These are phyloP conservation scores for Elsinoe arachidis DNA, from an alignment of 2,329 filamentous ascomycete genomes.

Conservation along the genomic window DNA sequence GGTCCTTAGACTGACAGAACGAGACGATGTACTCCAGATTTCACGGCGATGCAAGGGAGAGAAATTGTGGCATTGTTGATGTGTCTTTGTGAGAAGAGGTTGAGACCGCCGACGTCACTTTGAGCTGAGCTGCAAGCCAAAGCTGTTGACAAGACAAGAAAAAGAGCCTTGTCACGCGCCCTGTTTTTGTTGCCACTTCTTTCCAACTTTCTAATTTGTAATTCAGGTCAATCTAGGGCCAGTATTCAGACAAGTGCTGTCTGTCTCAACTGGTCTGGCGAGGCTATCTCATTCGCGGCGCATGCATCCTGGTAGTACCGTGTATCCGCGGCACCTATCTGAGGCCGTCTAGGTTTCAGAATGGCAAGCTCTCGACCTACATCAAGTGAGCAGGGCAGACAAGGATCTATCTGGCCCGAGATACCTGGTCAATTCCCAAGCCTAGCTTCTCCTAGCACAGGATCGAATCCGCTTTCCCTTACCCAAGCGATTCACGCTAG, in stretches of 20 bases:
- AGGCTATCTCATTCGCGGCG: too few species aligned
- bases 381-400: not conserved
- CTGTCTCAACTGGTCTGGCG: too few species aligned
- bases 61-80: not conserved
- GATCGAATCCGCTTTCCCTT: conserved; percentile 39
- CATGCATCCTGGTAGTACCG: not conserved
- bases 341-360: not conserved
- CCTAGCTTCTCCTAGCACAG: not conserved
- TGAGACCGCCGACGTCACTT: not conserved
- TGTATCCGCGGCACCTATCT: not conserved
- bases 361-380: conserved; percentile 15
- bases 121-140: not conserved
- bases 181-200: not conserved
- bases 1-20: too few species aligned
- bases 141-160: not conserved
- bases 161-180: not conserved
- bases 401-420: not conserved
- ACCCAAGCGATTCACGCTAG: conserved; percentile 59
- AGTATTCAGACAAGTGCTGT: too few species aligned
- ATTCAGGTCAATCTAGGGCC: not conserved
- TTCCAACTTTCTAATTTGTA: not conserved
- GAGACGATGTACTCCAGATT: conserved; percentile 8
- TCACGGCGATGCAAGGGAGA: not conserved
- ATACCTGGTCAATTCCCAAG: conserved; percentile 3
- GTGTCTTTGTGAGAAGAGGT: not conserved